phyloP scores from a whole-genome alignment of 371 early-diverging fungal species.

The Chytridium lagenaria region DNA sequence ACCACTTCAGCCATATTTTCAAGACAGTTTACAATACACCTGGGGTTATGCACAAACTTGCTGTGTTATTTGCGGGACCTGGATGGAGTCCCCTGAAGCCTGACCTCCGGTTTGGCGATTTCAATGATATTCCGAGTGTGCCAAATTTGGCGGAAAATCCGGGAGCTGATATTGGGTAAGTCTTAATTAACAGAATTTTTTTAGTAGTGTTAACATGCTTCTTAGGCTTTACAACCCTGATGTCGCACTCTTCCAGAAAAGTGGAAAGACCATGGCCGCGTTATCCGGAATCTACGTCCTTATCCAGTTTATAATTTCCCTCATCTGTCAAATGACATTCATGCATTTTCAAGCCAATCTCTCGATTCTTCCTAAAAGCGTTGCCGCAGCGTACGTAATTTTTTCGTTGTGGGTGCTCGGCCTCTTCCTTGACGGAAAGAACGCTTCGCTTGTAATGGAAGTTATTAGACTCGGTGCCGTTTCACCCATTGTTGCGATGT shows the following conservation, averaged over 20 bases:
- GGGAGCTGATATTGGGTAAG: slow-evolving; percentile 21
- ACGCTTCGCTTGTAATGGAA: background rate
- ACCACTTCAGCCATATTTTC: slow-evolving; percentile 56
- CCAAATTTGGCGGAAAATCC: slow-evolving; percentile 27
- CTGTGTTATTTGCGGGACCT: slow-evolving; percentile 64
- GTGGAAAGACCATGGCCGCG: slow-evolving; percentile 8
- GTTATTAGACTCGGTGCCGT: slow-evolving; percentile 1
- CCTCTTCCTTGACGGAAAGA: slow-evolving; percentile 11
- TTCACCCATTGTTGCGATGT: background rate
- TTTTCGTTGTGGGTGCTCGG: slow-evolving; percentile 15
- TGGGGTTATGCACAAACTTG: slow-evolving; percentile 52
- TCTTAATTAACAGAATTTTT: background rate
- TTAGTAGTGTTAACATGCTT: background rate
- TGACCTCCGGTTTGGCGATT: slow-evolving; percentile 24
- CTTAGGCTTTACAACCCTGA: slow-evolving; percentile 16
- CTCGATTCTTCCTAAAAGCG: background rate
- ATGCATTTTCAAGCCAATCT: slow-evolving; percentile 7
- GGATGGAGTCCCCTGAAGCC: slow-evolving; percentile 56
- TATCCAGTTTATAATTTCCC: background rate
- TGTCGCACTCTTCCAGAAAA: background rate
- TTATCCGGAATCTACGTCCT: slow-evolving; percentile 14
- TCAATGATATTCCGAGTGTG: slow-evolving; percentile 22
- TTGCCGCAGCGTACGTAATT: background rate
- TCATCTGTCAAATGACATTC: slow-evolving; percentile 1
- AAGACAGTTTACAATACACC: slow-evolving; percentile 48